Evolutionary conservation across 148 eudicot species (phyloP), one percentile per base, ranked within the genome.

Genomic region (Euryodendron excelsum): DNA sequence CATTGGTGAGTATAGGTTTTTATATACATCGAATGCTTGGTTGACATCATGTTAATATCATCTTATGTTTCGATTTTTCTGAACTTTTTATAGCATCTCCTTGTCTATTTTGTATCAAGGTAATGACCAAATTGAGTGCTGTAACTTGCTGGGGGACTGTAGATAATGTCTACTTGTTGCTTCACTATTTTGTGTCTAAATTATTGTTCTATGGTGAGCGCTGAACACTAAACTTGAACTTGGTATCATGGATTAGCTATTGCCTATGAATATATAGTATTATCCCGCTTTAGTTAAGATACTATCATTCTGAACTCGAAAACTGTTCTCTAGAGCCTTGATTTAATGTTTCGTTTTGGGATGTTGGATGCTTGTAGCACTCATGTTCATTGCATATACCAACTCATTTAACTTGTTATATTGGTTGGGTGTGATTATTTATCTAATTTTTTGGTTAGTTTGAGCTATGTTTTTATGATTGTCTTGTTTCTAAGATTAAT

Each of bases 131-230:
- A 59, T 74, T 21, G 11, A 23, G 37, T 20, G 28, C 27, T 28
- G 69, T 75, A 27, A 37, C 53, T 75, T 60, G 59, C 63, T 25
- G 37, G 6, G 39, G 74, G 13, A 71, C 14, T 18, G 74, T 62
- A 21, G 66, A 62, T 71, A 9, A 25, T 30, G 5, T 71, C 50
- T 28, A 18, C 23, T 71, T 71, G 31, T 69, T 15, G 17, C 37
- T 48, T 52, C 60, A 55, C 60, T 30, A 8, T 25, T 27, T 47
- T 39, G 30, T 70, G 12, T 31, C 36, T 28, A 47, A 47, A 45
- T 11, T 45, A 23, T 69, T 69, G 31, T 45, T 47, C 28, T 70
- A 47, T 34, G 7, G 12, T 33, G 53, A 30, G 39, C 13, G 30
- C 48, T 48, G 1, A n/a, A 39, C 34, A 31, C 9, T 71, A 71